Conservation (phyloP, 2,329 filamentous ascomycete species). For the Xylariaceae sp. region DNA sequence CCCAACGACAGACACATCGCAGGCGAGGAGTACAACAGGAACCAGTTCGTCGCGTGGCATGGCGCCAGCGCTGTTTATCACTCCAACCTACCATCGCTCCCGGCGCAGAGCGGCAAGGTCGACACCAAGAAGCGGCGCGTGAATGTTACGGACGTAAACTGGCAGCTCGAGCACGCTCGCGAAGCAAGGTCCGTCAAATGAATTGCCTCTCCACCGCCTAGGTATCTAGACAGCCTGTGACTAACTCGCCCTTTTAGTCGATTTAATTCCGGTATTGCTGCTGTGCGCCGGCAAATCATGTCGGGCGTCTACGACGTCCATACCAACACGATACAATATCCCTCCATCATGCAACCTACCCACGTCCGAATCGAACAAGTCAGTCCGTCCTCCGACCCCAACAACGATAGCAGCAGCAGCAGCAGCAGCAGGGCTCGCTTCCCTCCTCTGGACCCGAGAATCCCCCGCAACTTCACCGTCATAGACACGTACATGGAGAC, state of each 20-base stretch:
- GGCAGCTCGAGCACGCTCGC: conserved; percentile 91
- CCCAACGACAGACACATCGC: conserved; percentile 75
- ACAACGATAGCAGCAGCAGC: conserved; percentile 24
- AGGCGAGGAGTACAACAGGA: conserved; percentile 92
- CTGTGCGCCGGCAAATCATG: conserved; percentile 62
- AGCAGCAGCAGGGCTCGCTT: conserved; percentile 34
- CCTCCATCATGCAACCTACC: conserved; percentile 82
- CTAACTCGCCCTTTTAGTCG: conserved; percentile 47
- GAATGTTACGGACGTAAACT: conserved; percentile 87
- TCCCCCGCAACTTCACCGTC: conserved; percentile 52
- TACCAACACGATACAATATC: conserved; percentile 87
- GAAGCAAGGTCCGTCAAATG: conserved; percentile 79
- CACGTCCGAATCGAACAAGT: conserved; percentile 78
- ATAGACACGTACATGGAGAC: conserved; percentile 51
- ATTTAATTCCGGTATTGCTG: conserved; percentile 73
- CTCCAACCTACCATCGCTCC: conserved; percentile 70
- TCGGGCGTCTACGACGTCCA: conserved; percentile 86
- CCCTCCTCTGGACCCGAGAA: conserved; percentile 41
- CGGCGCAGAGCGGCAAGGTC: conserved; percentile 67
- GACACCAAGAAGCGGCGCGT: conserved; percentile 80
- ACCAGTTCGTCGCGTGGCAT: conserved; percentile 98
- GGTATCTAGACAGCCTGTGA: no score
- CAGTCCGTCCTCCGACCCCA: conserved; percentile 23
- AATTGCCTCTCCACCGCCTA: neutral
- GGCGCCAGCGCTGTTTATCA: conserved; percentile 96